These are phyloP conservation scores for Exidia glandulosa DNA, from an alignment of 768 basidiomycete species.

Conservation along the genomic window DNA sequence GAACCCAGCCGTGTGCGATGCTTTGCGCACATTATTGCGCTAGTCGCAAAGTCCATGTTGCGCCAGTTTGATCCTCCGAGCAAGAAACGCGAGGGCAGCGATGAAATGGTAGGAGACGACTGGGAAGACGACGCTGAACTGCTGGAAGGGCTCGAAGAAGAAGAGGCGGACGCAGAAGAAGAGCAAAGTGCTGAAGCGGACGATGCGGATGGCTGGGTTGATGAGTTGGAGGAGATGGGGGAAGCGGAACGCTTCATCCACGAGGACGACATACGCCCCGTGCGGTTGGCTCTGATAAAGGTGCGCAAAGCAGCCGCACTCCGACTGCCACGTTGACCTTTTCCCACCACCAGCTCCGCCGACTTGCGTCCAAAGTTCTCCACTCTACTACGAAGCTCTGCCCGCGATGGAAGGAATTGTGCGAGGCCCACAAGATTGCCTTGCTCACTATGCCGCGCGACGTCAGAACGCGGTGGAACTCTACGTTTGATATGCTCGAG, in stretches of 20 bases:
- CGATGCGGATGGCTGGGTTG: constrained; percentile 14
- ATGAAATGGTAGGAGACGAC: constrained; percentile 6
- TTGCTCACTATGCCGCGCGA: constrained; percentile 25
- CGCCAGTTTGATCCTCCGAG: constrained; percentile 22
- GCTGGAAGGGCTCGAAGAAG: background rate
- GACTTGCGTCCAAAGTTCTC: constrained; percentile 11
- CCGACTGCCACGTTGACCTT: background rate
- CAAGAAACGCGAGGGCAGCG: constrained; percentile 5
- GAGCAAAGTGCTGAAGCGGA: constrained; percentile 1
- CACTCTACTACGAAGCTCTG: constrained; percentile 21
- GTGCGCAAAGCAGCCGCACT: constrained; percentile 9
- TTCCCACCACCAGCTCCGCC: constrained; percentile 9
- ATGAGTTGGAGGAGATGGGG: constrained; percentile 12
- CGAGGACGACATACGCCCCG: constrained; percentile 11
- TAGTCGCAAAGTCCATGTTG: constrained; percentile 24
- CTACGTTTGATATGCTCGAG: constrained; percentile 26
- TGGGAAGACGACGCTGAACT: constrained; percentile 2
- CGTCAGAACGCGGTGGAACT: constrained; percentile 29
- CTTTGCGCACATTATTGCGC: constrained; percentile 28
- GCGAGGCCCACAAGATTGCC: constrained; percentile 8
- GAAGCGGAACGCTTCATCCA: constrained; percentile 10
- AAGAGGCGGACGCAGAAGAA: background rate
- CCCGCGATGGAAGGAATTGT: constrained; percentile 16
- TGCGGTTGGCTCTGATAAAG: constrained; percentile 22
- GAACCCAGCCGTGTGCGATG: constrained; percentile 19